Evolutionary conservation across 306 rosid species (phyloP).

Genomic region (Prunus davidiana): DNA sequence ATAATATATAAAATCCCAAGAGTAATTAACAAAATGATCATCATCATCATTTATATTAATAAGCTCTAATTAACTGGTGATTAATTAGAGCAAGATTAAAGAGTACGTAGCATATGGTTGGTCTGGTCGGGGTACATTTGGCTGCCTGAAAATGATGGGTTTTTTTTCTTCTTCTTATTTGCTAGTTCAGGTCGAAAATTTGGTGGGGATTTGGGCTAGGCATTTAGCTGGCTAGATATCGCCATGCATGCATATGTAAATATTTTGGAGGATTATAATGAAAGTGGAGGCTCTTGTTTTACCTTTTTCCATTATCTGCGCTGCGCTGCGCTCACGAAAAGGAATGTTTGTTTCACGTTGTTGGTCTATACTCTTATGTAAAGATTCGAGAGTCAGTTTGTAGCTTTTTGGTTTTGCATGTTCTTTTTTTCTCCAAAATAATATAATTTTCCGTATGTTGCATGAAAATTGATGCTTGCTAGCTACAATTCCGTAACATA

Average conservation of each 20-base stretch:
- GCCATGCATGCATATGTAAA: background rate
- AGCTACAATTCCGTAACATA: too few species aligned
- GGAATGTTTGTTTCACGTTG: slow-evolving; percentile 12
- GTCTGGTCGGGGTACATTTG: slow-evolving; percentile 1
- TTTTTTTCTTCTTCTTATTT: background rate
- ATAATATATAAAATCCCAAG: slow-evolving; percentile 19
- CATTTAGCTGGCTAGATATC: background rate
- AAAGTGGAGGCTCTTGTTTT: background rate
- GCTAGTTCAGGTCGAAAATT: too few species aligned
- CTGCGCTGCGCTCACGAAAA: background rate
- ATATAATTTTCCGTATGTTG: background rate
- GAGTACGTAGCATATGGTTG: background rate
- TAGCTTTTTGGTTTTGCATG: slow-evolving; percentile 8
- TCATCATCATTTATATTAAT: background rate
- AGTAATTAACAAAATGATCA: slow-evolving; percentile 14
- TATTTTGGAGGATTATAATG: background rate
- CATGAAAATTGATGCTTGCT: background rate
- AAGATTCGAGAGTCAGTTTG: background rate
- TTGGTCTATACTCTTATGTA: background rate
- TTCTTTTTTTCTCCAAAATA: background rate
- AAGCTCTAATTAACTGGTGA: background rate
- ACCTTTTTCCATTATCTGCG: background rate
- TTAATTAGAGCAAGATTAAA: background rate
- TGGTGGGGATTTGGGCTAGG: background rate
- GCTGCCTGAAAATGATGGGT: slow-evolving; percentile 11